phyloP scores from a whole-genome alignment of 257 asterid genomes.

The Ehretia macrophylla region DNA sequence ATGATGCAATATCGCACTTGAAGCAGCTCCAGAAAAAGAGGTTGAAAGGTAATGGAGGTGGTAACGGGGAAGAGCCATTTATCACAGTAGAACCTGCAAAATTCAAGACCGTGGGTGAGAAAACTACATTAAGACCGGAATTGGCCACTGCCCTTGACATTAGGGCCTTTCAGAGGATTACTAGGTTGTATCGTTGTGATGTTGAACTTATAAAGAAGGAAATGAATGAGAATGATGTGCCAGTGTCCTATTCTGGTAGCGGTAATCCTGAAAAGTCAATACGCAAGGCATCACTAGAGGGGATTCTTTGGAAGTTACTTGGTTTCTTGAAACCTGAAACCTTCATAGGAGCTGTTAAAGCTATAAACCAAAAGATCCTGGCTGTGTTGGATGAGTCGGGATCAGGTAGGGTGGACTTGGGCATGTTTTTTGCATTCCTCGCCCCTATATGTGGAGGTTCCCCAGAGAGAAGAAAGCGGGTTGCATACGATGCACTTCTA shows the following conservation, averaged over 20 bases:
- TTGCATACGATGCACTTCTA: constrained; percentile 76
- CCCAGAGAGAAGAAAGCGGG: constrained; percentile 69
- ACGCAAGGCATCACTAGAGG: constrained; percentile 91
- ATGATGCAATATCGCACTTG: constrained; percentile 83
- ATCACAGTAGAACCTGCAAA: constrained; percentile 66
- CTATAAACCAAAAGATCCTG: constrained; percentile 85
- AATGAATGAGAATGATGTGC: constrained; percentile 75
- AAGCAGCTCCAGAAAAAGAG: constrained; percentile 91
- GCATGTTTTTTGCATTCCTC: constrained; percentile 80
- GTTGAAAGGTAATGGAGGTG: constrained; percentile 61
- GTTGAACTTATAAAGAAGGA: constrained; percentile 76
- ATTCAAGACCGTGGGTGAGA: constrained; percentile 73
- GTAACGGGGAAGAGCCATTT: constrained; percentile 64
- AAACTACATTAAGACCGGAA: constrained; percentile 64
- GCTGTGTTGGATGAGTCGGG: constrained; percentile 77
- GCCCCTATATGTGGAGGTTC: constrained; percentile 90
- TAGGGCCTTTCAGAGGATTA: constrained; percentile 85
- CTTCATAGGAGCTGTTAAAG: constrained; percentile 87
- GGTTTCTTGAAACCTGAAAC: constrained; percentile 91
- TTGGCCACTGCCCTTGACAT: constrained; percentile 73
- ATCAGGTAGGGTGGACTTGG: constrained; percentile 84
- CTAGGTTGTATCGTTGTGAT: constrained; percentile 78
- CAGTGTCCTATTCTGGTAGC: constrained; percentile 71
- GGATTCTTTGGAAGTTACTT: constrained; percentile 61
- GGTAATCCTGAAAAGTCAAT: constrained; percentile 84